A percentile compares a stretch with the other conserved stretches of the same genome.
These are phyloP conservation scores for Hyaloscypha hepaticicola DNA, from an alignment of 495 filamentous ascomycete species.

Conservation along the genomic window DNA sequence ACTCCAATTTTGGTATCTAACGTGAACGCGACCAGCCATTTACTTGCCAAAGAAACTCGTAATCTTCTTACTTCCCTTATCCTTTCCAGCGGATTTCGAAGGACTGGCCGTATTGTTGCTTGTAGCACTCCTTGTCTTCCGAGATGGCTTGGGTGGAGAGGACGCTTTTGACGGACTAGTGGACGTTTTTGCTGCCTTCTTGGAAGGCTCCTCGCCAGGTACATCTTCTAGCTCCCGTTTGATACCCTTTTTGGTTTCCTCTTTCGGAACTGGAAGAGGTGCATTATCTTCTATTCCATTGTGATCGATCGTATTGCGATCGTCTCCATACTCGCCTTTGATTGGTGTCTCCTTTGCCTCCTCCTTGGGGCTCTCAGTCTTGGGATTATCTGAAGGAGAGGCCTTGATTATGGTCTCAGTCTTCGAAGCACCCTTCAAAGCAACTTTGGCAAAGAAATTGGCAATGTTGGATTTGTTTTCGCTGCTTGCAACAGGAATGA, in stretches of 20 bases:
- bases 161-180: slow-evolving; percentile 26
- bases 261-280: slow-evolving; percentile 39
- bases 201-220: slow-evolving; percentile 43
- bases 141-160: slow-evolving; percentile 13
- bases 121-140: slow-evolving; percentile 46
- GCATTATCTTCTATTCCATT: slow-evolving; percentile 49
- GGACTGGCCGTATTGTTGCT: slow-evolving; percentile 45
- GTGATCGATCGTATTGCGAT: slow-evolving; percentile 42
- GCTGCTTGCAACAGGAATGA: slow-evolving; percentile 75
- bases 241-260: slow-evolving; percentile 36
- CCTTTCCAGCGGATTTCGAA: slow-evolving; percentile 42
- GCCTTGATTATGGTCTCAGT: slow-evolving; percentile 16
- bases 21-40: slow-evolving; percentile 10
- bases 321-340: slow-evolving; percentile 37
- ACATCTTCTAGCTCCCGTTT: slow-evolving; percentile 57
- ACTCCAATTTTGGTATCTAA: neutral
- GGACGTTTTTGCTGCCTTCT: slow-evolving; percentile 41
- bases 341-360: slow-evolving; percentile 40
- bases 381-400: slow-evolving; percentile 21
- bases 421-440: slow-evolving; percentile 25
- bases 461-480: slow-evolving; percentile 91
- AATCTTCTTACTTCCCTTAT: slow-evolving; percentile 71
- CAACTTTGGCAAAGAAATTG: slow-evolving; percentile 70
- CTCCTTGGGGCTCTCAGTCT: slow-evolving; percentile 30
- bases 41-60: slow-evolving; percentile 79